A percentile compares a stretch with the other conserved stretches of the same genome.
Evolutionary conservation across 2,329 filamentous ascomycete genomes (phyloP).

Genomic region (Claviceps sp.): DNA sequence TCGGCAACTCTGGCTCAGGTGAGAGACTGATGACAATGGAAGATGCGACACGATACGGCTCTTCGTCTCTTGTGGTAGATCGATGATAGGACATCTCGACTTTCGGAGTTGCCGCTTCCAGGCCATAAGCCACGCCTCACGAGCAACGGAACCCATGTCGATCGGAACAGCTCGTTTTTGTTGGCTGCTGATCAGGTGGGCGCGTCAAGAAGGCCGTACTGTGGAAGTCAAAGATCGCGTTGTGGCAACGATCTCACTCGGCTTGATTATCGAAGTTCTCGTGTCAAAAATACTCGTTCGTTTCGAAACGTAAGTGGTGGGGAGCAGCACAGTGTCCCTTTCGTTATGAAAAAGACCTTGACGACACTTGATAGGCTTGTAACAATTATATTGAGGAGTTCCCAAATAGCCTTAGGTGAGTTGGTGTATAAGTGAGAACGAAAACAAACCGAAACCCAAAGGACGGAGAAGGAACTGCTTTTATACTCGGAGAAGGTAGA

Average conservation of each 20-base stretch:
- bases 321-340: not conserved
- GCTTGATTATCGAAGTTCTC: not conserved
- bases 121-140: not conserved
- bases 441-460: not conserved
- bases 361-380: not conserved
- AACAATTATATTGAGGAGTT: not conserved
- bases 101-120: not conserved
- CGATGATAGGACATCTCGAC: not conserved
- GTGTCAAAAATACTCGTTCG: not conserved
- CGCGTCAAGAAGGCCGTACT: not conserved
- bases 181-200: not conserved
- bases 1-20: not conserved
- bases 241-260: not conserved
- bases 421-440: too few species aligned
- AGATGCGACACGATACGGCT: not conserved
- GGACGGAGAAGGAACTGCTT: not conserved
- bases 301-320: not conserved
- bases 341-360: not conserved
- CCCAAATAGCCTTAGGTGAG: not conserved
- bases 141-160: slow-evolving; percentile 26
- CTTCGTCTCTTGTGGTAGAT: not conserved
- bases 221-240: too few species aligned
- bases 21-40: not conserved
- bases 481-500: not conserved
- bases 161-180: not conserved